Evolutionary conservation across 495 filamentous ascomycete species (phyloP), one percentile per base, ranked within the genome.

Genomic region (Xylaria sp.): DNA sequence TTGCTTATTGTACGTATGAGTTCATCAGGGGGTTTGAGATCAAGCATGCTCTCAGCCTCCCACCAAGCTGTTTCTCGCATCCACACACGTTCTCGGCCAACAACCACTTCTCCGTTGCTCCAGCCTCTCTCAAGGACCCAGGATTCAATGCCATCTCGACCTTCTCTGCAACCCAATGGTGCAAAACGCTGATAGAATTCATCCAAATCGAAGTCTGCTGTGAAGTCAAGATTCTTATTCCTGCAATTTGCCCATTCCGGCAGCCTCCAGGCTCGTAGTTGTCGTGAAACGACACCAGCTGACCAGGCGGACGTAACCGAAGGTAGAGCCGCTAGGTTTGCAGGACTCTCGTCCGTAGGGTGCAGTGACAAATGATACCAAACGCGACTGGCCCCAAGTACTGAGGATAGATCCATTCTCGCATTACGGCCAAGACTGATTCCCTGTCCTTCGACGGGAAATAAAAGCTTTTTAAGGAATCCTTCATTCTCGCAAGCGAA

Each of bases 1-100:
- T 85, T 85, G 62, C 80, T 83, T 73, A 85, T 84, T 33, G 73
- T 79, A 48, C 78, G 79, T 57, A 82, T 82, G 31, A 62, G 33
- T 35, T 75, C 75, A 37, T 77, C 73, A 15, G 67, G 53, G 0
- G 92, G 90, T 79, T 97, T 97, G 69, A 98, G 81, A 77, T 99
- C 96, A 35, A 98, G 90, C 93, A 97, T 97, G 70, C 89, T 92
- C 80, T 99, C 96, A 14, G 95, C 95, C 80, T 98, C 97, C 95
- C 96, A 97, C 96, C 96, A 99, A 12, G 94, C 90, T 61, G 84
- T 88, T 78, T 99, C 96, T 52, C 96, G 87, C 85, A 98, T 94
- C 96, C 96, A 99, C 46, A 99, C 91, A 6, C 96, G 90, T 79
- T 97, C 93, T 46, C 90, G 88, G 66, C 96, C 96, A 52, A 99